Base-by-base conservation (phyloP, 2,329 filamentous ascomycete species). In the Penicillium occitanis region DNA sequence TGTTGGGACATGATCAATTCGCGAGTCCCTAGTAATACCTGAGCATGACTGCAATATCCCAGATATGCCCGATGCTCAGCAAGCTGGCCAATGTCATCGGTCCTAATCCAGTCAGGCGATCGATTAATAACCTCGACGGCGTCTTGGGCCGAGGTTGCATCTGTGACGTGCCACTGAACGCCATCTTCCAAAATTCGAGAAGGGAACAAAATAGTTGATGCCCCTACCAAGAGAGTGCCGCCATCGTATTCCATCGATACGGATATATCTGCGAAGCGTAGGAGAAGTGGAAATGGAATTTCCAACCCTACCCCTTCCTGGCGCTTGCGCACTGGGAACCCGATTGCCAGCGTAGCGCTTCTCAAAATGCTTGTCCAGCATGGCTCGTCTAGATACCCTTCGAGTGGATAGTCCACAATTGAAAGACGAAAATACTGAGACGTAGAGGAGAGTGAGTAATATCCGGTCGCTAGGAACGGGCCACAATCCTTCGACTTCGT, bases 221-320 rank as follows among this genome's bases (percentile, higher is more conserved):
- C 10, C 0, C 51, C 51, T 17, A 55, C 51, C 8, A 55, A 35
- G 17, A 55, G 1, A 35, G 51, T 35, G 30, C 51, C 61, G 37
- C 37, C 50, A 10, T 57, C 61, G 17, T 42, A 35, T 17, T 63
- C 35, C 40, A 63, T 57, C 13, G 50, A 63, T 44, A 63, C 28
- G 19, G 51, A 63, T 57, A 62, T 62, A 50, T 62, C 46, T 5
- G 60, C 60, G 13, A 63, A 44, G 40, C 61, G 50, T 28, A 63
- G 50, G 3, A 63, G 61, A 30, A 63, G 35, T 33, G 61, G 37
- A 57, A 63, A 63, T 0, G 61, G 61, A 2, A 63, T 63, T 19
- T 63, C 61, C 14, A 63, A 10, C 17, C 61, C 61, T 22, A 63
- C 19, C 5, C 61, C 48, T 19, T 53, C 50, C n/a, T 10, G 17